Percentiles rank a stretch among this genome's conserved stretches.
These are phyloP conservation scores for Annona cherimola DNA, from an alignment of 164 flowering plant genomes.

Conservation along the genomic window DNA sequence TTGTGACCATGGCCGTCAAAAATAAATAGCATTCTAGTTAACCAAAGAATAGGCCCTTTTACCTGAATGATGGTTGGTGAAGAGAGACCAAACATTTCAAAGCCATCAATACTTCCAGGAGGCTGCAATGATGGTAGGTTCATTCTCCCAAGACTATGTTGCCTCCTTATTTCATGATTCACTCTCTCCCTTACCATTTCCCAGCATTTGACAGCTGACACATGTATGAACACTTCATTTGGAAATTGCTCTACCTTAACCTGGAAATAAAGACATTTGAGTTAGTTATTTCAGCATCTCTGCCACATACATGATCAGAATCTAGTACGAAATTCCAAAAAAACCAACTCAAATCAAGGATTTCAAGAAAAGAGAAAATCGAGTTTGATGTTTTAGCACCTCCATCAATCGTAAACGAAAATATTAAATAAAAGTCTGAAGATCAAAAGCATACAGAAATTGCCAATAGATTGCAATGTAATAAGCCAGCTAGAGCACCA, in stretches of 20 bases:
- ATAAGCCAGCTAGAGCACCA: no score
- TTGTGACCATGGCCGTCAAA: background rate
- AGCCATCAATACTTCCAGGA: slow-evolving; percentile 86
- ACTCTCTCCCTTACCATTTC: slow-evolving; percentile 92
- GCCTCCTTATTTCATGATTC: slow-evolving; percentile 75
- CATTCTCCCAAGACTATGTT: slow-evolving; percentile 48
- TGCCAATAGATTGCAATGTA: no score
- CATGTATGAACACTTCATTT: slow-evolving; percentile 71
- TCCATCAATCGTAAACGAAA: no score
- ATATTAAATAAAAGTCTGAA: no score
- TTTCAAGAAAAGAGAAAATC: no score
- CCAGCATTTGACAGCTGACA: slow-evolving; percentile 81
- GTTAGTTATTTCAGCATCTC: background rate
- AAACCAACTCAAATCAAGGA: no score
- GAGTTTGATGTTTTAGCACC: no score
- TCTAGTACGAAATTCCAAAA: no score
- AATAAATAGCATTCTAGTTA: background rate
- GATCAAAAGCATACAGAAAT: no score
- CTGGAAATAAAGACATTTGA: slow-evolving; percentile 34
- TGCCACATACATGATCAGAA: background rate
- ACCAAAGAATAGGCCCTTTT: slow-evolving; percentile 8
- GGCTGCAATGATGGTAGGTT: slow-evolving; percentile 86
- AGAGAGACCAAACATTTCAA: slow-evolving; percentile 94
- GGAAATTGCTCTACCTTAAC: slow-evolving; percentile 68
- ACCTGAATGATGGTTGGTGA: slow-evolving; percentile 88